These are phyloP conservation scores for Fusarium torreyae DNA, from an alignment of 2,329 filamentous ascomycete genomes.

Conservation along the genomic window DNA sequence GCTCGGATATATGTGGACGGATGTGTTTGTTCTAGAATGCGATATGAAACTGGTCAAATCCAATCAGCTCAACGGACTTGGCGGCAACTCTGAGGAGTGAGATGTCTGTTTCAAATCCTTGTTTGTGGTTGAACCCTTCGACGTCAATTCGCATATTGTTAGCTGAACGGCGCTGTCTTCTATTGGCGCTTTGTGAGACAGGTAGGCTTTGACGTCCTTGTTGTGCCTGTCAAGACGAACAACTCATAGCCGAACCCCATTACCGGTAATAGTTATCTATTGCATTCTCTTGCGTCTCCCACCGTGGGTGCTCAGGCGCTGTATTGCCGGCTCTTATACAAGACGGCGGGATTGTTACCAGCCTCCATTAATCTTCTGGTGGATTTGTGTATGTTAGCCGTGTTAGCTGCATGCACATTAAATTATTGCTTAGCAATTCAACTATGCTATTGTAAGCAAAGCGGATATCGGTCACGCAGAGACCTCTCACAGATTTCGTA, in stretches of 20 bases:
- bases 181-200: no score
- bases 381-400: conserved; percentile 6
- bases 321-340: no score
- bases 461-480: conserved; percentile 6
- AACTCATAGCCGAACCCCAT: no score
- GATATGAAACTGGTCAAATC: conserved; percentile 12
- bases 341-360: not conserved
- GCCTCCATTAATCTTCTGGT: not conserved
- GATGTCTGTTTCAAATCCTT: conserved; percentile 27
- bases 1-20: conserved; percentile 19
- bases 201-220: no score
- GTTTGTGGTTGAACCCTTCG: conserved; percentile 4
- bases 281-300: no score
- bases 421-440: conserved; percentile 23
- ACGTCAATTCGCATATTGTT: not conserved
- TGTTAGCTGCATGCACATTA: conserved; percentile 1
- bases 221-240: no score
- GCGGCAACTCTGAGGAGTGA: conserved; percentile 13
- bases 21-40: conserved; percentile 20
- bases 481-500: not conserved
- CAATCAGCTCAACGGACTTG: conserved; percentile 27
- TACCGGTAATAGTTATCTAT: no score
- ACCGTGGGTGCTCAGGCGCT: no score
- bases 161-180: no score
- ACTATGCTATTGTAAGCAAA: conserved; percentile 32